Conservation (phyloP, 164 flowering plant genomes). For the Hamamelis virginiana region DNA sequence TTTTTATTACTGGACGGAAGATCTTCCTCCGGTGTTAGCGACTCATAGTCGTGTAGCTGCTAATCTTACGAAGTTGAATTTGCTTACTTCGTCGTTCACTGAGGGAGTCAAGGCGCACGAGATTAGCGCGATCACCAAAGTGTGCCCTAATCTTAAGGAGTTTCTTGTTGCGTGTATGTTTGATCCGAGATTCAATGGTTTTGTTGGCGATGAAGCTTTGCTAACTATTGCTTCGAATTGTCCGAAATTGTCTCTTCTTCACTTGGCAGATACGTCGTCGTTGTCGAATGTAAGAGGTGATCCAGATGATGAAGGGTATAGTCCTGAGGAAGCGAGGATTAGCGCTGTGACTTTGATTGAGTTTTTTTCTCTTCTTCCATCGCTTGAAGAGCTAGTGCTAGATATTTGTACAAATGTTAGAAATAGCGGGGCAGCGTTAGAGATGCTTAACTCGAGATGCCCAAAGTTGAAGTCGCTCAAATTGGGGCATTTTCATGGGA, state of each 20-base stretch:
- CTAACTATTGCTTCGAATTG: slow-evolving; percentile 53
- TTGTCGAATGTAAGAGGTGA: slow-evolving; percentile 34
- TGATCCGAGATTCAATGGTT: slow-evolving; percentile 78
- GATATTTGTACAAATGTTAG: slow-evolving; percentile 74
- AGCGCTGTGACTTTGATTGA: slow-evolving; percentile 41
- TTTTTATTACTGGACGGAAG: slow-evolving; percentile 91
- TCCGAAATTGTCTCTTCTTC: slow-evolving; percentile 47
- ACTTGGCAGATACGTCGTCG: slow-evolving; percentile 60
- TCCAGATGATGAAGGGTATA: slow-evolving; percentile 40
- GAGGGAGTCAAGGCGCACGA: slow-evolving; percentile 77
- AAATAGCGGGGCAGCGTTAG: slow-evolving; percentile 57
- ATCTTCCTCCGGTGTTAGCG: slow-evolving; percentile 58
- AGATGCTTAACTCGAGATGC: slow-evolving; percentile 55
- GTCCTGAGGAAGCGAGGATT: slow-evolving; percentile 57
- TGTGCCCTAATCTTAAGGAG: slow-evolving; percentile 55
- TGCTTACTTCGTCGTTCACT: slow-evolving; percentile 48
- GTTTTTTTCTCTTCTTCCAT: slow-evolving; percentile 50
- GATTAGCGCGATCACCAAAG: slow-evolving; percentile 43
- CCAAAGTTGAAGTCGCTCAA: slow-evolving; percentile 53
- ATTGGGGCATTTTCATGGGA: slow-evolving; percentile 75
- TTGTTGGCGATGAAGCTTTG: slow-evolving; percentile 68
- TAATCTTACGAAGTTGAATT: slow-evolving; percentile 42
- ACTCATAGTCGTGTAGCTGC: slow-evolving; percentile 30
- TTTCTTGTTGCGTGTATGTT: slow-evolving; percentile 63
- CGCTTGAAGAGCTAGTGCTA: slow-evolving; percentile 61